Evolutionary conservation across 805 yeast genomes (phyloP).

Genomic region (Kodamaea restingae): DNA sequence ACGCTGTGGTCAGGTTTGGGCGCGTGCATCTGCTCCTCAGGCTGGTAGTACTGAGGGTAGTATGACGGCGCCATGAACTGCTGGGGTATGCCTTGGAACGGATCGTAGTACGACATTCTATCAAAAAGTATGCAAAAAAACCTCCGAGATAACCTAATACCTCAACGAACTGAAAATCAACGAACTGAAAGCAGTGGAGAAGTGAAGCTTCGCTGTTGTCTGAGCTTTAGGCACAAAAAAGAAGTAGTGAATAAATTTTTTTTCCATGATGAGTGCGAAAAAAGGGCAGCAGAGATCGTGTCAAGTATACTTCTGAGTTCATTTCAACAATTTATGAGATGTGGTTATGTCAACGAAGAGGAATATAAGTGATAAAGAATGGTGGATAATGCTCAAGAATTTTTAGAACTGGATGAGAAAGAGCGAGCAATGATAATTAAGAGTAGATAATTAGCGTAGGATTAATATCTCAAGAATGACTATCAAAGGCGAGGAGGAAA

Average conservation of each 20-base stretch:
- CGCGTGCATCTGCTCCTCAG: constrained; percentile 13
- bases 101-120: constrained; percentile 40
- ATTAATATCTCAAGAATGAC: too few relatives aligned
- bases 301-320: too few relatives aligned
- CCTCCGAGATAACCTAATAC: constrained; percentile 3
- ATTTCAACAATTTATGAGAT: too few relatives aligned
- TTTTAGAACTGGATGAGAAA: too few relatives aligned
- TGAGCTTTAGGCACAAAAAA: background rate
- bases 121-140: constrained; percentile 2
- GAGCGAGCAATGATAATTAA: too few relatives aligned
- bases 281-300: too few relatives aligned
- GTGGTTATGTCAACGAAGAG: too few relatives aligned
- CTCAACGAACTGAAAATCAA: constrained; percentile 7
- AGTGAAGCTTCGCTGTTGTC: constrained; percentile 3
- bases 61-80: constrained; percentile 34
- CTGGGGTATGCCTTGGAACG: constrained; percentile 37
- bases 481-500: too few relatives aligned
- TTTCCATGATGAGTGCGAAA: background rate
- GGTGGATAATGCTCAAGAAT: too few relatives aligned
- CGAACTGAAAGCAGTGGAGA: constrained; percentile 1
- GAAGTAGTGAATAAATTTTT: background rate
- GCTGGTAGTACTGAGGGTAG: constrained; percentile 30
- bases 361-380: too few relatives aligned
- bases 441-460: too few relatives aligned
- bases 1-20: constrained; percentile 13